Evolutionary conservation across 345 rosid species (phyloP), one percentile per base, ranked within the genome.

Genomic region (Noccaea bulbosa): DNA sequence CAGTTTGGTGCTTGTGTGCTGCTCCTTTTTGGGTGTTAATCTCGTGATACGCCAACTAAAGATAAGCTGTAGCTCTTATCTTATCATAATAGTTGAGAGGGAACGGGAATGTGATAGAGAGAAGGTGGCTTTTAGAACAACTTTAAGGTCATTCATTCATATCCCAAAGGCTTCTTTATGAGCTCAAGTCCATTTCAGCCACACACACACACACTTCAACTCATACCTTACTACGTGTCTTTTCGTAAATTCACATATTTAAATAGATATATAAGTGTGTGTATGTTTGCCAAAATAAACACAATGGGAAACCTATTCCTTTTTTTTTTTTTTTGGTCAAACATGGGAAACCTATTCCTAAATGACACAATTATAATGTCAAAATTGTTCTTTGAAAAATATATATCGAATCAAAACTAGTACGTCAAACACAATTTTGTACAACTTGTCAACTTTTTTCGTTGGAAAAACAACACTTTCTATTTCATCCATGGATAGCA

Each of bases 41-140:
- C 70, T 65, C 65, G 61, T 73, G 53, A 65, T 58, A 65, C 38
- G 37, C 65, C 58, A 65, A 56, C 51, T 55, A 6, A 65, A 22
- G 67, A 74, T 74, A 74, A 41, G 78, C 7, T 48, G 35, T 11
- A 7, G 47, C 49, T 59, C 78, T 51, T 73, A 73, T 73, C 78
- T 50, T 67, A 74, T 67, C 70, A 72, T 11, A 35, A 52, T 7
- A 30, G 30, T 17, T 20, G 55, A 75, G 62, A 57, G 60, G 51
- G 3, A 47, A 17, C 30, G 40, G 5, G 46, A 39, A 39, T 65
- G 24, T 12, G 64, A 55, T 16, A 62, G 15, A 62, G 30, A n/a
- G 70, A 59, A 59, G 56, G 20, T 69, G 79, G 65, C 79, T 62
- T 68, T 69, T 75, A 62, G 53, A 62, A 45, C 46, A 47, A 57